phyloP scores from a whole-genome alignment of 208 protist genomes.

The Leishmania aethiopica region DNA sequence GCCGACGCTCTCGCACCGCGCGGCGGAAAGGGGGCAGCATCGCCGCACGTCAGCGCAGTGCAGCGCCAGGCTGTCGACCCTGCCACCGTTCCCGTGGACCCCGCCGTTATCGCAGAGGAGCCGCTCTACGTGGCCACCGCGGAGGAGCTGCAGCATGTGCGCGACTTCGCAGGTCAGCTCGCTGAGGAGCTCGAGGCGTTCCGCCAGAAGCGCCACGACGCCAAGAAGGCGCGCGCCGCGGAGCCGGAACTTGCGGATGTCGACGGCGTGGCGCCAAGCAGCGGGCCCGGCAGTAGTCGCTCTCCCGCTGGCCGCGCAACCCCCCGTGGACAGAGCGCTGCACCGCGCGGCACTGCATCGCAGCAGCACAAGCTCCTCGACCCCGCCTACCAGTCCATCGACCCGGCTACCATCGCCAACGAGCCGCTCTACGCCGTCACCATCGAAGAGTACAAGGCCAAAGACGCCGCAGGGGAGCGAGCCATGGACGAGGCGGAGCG shows the following conservation, averaged over 20 bases:
- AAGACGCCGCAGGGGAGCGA: constrained; percentile 6
- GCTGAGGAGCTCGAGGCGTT: constrained; percentile 25
- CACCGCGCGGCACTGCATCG: background rate
- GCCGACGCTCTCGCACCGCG: no score
- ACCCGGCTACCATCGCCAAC: constrained; percentile 17
- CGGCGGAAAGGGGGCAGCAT: no score
- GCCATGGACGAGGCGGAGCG: constrained; percentile 8
- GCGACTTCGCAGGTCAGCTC: no score
- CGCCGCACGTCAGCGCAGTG: no score
- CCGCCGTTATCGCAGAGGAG: no score
- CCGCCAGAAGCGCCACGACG: constrained; percentile 31
- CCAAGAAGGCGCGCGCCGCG: constrained; percentile 15
- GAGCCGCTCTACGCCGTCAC: constrained; percentile 32
- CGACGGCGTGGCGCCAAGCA: background rate
- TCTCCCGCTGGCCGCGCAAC: constrained; percentile 4
- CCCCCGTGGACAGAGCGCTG: background rate
- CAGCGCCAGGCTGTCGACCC: no score
- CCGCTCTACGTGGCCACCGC: no score
- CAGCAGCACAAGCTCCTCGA: background rate
- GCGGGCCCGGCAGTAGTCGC: background rate
- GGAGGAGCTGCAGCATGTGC: no score
- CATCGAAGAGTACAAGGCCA: constrained; percentile 22
- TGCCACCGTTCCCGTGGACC: no score
- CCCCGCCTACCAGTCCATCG: constrained; percentile 11
- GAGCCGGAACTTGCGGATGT: constrained; percentile 16